A percentile compares a stretch with the other conserved stretches of the same genome.
These are phyloP conservation scores for Ettlia oleoabundans DNA, from an alignment of 139 green algal genomes.

Conservation along the genomic window DNA sequence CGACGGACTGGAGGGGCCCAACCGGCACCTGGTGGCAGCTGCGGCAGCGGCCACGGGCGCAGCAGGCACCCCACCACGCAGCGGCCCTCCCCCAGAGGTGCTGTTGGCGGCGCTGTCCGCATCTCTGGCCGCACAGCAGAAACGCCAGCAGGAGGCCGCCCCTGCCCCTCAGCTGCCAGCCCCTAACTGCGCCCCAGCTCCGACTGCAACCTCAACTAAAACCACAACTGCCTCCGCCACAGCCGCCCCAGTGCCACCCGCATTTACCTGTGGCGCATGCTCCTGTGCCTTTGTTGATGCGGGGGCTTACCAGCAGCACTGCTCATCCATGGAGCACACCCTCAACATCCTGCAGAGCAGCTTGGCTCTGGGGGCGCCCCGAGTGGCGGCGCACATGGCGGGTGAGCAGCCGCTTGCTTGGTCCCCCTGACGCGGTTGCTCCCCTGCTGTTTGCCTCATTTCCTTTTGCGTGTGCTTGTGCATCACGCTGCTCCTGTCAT, in stretches of 20 bases:
- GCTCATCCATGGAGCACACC: constrained; percentile 13
- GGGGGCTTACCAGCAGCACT: neutral
- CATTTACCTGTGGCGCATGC: constrained; percentile 17
- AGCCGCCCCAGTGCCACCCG: neutral
- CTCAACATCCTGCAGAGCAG: neutral
- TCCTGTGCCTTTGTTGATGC: neutral
- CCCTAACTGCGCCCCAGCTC: neutral
- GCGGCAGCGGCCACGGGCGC: neutral
- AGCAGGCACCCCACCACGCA: neutral
- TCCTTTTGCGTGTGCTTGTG: too few species aligned
- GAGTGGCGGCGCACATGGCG: neutral
- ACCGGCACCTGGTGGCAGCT: neutral
- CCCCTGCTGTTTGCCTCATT: too few species aligned
- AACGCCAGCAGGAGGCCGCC: neutral
- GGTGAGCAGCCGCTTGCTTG: neutral
- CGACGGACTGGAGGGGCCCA: neutral
- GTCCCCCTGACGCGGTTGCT: neutral
- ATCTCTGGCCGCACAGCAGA: neutral
- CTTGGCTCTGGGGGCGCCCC: neutral
- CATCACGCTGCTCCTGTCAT: neutral
- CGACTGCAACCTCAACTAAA: neutral
- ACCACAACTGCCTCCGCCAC: neutral
- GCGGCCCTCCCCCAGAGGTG: neutral
- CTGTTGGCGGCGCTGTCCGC: constrained; percentile 4
- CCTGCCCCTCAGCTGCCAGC: neutral